phyloP scores from a whole-genome alignment of 2,329 filamentous ascomycete genomes.

The Neopestalotiopsis rosae region DNA sequence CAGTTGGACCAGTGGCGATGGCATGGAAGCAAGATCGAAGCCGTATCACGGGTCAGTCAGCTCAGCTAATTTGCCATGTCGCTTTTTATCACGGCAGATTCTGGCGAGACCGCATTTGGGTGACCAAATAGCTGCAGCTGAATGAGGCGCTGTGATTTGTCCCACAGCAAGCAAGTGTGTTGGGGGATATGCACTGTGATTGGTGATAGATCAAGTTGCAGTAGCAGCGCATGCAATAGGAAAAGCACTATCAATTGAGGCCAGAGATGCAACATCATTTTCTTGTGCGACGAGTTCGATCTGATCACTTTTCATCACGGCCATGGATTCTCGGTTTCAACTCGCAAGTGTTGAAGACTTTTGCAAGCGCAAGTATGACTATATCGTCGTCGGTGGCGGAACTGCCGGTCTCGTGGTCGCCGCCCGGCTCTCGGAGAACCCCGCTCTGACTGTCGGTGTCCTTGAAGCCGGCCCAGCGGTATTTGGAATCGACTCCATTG shows the following conservation, averaged over 20 bases:
- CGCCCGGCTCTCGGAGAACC: conserved; percentile 12
- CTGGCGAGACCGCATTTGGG: neutral
- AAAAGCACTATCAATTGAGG: too few relatives aligned
- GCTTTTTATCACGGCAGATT: neutral
- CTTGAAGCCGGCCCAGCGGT: conserved; percentile 46
- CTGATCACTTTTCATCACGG: neutral
- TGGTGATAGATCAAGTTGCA: conserved; percentile 1
- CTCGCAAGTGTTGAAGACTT: neutral
- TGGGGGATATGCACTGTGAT: conserved; percentile 3
- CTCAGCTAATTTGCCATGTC: too few relatives aligned
- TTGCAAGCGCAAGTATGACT: conserved; percentile 9
- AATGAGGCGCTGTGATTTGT: neutral
- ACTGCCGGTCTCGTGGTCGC: conserved; percentile 16
- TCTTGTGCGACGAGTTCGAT: neutral
- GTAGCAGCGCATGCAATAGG: neutral
- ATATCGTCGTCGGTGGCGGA: conserved; percentile 13
- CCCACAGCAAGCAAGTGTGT: neutral
- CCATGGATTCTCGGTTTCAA: neutral
- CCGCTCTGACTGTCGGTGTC: conserved; percentile 45
- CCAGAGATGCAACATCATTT: neutral
- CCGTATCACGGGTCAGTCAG: too few relatives aligned
- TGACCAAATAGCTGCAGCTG: neutral
- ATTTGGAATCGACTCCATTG: conserved; percentile 31
- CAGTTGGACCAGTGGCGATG: too few relatives aligned
- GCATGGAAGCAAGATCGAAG: too few relatives aligned